Percentiles rank a stretch among this genome's conserved stretches.
These are phyloP conservation scores for Acanthamoeba royreba DNA, from an alignment of 208 protist genomes.

Conservation along the genomic window DNA sequence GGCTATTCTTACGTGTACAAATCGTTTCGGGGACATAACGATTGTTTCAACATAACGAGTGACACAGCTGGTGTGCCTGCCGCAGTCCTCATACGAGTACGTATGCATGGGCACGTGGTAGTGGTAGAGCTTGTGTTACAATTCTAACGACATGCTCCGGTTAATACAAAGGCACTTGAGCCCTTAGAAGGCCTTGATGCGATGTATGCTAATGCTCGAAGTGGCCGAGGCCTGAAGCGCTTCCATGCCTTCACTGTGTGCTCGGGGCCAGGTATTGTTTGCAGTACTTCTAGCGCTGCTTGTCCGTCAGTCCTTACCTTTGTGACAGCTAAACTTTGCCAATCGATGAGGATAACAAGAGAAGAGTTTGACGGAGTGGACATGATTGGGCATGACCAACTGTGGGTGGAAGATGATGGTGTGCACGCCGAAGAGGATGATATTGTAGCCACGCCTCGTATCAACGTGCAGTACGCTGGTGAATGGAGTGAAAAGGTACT, in stretches of 20 bases:
- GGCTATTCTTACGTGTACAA: background rate
- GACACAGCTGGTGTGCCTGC: background rate
- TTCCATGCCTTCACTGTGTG: background rate
- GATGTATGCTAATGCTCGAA: background rate
- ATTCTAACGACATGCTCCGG: background rate
- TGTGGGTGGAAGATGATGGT: background rate
- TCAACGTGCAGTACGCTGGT: background rate
- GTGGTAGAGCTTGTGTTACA: too few relatives aligned
- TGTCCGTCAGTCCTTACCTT: background rate
- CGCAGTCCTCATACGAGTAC: background rate
- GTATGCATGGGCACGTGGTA: too few relatives aligned
- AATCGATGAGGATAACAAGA: background rate
- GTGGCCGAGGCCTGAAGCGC: background rate
- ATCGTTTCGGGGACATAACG: background rate
- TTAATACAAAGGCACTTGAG: background rate
- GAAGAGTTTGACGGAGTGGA: constrained; percentile 3
- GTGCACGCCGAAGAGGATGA: background rate
- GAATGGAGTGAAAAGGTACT: background rate
- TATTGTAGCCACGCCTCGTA: background rate
- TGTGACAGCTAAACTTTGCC: background rate
- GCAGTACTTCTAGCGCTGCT: background rate
- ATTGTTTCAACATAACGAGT: constrained; percentile 24
- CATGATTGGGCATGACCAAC: background rate
- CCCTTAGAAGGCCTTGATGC: background rate
- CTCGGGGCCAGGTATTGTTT: background rate